Percentiles rank a stretch among this genome's conserved stretches.
These are phyloP conservation scores for Ulota crispa DNA, from an alignment of 225 moss, liverwort and hornwort genomes.

Conservation along the genomic window DNA sequence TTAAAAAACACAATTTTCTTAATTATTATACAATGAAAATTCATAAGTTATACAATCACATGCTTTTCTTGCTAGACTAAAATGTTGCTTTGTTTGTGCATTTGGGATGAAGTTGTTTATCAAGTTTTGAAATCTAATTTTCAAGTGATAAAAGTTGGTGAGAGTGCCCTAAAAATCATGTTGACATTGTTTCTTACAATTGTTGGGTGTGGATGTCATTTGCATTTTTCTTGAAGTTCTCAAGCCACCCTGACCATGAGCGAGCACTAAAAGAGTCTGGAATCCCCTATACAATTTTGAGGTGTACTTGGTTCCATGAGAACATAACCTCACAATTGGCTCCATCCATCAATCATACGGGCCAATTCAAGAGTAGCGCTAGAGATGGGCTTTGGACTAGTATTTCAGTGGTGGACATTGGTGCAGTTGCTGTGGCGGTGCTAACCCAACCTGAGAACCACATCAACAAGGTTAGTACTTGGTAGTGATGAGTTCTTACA, in stretches of 20 bases:
- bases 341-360: not conserved
- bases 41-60: no score
- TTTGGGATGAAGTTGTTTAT: no score
- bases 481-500: not conserved
- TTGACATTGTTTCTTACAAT: no score
- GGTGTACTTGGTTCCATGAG: slow-evolving; percentile 18
- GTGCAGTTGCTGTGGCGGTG: slow-evolving; percentile 13
- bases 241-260: not conserved
- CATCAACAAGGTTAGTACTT: slow-evolving; percentile 11
- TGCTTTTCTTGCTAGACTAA: no score
- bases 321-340: slow-evolving; percentile 14
- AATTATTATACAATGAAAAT: no score
- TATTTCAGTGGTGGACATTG: slow-evolving; percentile 24
- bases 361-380: slow-evolving; percentile 26
- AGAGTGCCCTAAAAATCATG: no score
- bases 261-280: not conserved
- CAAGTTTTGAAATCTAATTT: no score
- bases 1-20: no score
- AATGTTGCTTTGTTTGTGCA: no score
- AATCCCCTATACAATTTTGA: not conserved
- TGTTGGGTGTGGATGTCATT: not conserved
- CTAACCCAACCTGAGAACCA: slow-evolving; percentile 9
- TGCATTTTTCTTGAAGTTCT: not conserved
- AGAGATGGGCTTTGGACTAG: slow-evolving; percentile 25
- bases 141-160: no score